Evolutionary conservation across 2,329 filamentous ascomycete species (phyloP).

Genomic region (Nakataea oryzae): DNA sequence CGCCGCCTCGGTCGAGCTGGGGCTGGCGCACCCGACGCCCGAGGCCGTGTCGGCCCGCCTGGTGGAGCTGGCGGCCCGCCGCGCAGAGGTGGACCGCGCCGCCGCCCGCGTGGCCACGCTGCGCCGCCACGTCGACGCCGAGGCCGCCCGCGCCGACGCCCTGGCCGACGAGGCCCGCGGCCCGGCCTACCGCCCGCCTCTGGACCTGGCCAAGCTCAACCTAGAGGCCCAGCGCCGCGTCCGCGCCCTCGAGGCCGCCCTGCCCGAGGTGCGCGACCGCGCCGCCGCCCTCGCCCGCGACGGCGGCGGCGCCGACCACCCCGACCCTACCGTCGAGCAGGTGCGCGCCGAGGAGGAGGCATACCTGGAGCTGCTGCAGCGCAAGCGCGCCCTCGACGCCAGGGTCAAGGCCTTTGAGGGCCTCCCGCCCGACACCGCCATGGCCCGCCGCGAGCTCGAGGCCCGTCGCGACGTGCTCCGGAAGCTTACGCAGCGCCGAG

Average conservation of each 20-base stretch:
- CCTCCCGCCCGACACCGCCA: conserved; percentile 59
- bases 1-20: conserved; percentile 36
- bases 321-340: conserved; percentile 45
- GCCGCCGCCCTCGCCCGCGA: conserved; percentile 28
- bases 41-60: conserved; percentile 40
- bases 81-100: conserved; percentile 45
- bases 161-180: conserved; percentile 31
- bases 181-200: conserved; percentile 39
- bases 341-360: conserved; percentile 47
- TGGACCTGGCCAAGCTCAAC: conserved; percentile 58
- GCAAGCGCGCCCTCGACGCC: conserved; percentile 48
- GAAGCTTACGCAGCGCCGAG: conserved; percentile 50
- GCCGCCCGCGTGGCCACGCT: conserved; percentile 43
- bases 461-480: conserved; percentile 54
- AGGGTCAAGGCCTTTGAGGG: conserved; percentile 59
- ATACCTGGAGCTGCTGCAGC: conserved; percentile 44
- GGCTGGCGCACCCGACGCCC: conserved; percentile 35
- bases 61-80: conserved; percentile 42
- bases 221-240: conserved; percentile 61
- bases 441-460: conserved; percentile 62
- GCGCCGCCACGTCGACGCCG: conserved; percentile 41
- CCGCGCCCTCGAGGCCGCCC: conserved; percentile 53
- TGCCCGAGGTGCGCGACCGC: conserved; percentile 56
- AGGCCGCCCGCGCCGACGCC: conserved; percentile 28
- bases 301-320: conserved; percentile 14